phyloP scores from a whole-genome alignment of 1,139 yeast species.

The Scheffersomyces lignicola region DNA sequence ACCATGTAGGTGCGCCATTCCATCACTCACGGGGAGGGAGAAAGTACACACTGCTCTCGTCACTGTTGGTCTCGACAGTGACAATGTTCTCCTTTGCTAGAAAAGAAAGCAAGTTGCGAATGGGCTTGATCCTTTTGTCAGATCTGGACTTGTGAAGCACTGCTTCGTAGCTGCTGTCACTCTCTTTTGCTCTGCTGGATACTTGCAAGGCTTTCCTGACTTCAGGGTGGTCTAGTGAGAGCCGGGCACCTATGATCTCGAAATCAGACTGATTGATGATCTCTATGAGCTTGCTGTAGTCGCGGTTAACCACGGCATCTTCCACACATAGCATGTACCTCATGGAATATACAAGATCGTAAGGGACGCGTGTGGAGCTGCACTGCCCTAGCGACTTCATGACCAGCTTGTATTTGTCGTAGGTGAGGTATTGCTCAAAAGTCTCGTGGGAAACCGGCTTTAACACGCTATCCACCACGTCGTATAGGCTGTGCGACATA shows the following conservation, averaged over 20 bases:
- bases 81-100: not conserved
- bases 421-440: constrained; percentile 6
- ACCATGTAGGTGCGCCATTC: no score
- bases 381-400: no score
- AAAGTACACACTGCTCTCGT: constrained; percentile 2
- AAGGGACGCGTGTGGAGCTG: constrained; percentile 29
- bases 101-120: not conserved
- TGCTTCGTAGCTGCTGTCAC: constrained; percentile 15
- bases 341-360: constrained; percentile 29
- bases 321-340: constrained; percentile 34
- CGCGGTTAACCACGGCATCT: constrained; percentile 18
- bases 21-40: constrained; percentile 3
- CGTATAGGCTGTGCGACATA: constrained; percentile 6
- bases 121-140: constrained; percentile 5
- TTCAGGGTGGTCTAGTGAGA: constrained; percentile 17
- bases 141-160: constrained; percentile 17
- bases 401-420: constrained; percentile 8
- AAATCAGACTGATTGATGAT: constrained; percentile 17
- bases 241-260: constrained; percentile 29
- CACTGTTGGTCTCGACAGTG: constrained; percentile 2
- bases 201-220: constrained; percentile 17
- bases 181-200: constrained; percentile 2
- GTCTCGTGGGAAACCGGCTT: constrained; percentile 4
- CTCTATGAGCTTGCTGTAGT: constrained; percentile 24
- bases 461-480: constrained; percentile 8